These are phyloP conservation scores for Diaporthe citrichinensis DNA, from an alignment of 2,329 filamentous ascomycete genomes.

Conservation along the genomic window DNA sequence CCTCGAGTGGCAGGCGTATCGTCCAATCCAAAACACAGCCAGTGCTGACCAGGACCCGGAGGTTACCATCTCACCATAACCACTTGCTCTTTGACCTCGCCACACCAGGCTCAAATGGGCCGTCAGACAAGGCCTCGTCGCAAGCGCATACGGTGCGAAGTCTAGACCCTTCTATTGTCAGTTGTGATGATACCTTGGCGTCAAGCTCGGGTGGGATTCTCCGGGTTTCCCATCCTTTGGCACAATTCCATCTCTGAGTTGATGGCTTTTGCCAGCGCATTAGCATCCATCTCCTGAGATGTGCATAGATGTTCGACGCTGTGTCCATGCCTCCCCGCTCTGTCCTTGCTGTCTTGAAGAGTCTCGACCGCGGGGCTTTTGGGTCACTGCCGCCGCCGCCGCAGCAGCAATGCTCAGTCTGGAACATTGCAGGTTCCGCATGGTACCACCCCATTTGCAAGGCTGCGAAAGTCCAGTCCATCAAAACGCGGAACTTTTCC, in stretches of 20 bases:
- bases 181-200: slow-evolving; percentile 7
- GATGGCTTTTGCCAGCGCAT: slow-evolving; percentile 23
- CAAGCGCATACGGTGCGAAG: slow-evolving; percentile 9
- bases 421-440: slow-evolving; percentile 17
- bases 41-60: background rate
- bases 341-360: background rate
- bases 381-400: background rate
- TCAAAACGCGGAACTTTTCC: slow-evolving; percentile 22
- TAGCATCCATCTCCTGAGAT: slow-evolving; percentile 19
- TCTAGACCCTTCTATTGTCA: slow-evolving; percentile 7
- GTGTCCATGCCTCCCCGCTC: background rate
- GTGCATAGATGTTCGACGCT: slow-evolving; percentile 11
- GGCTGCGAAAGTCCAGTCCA: background rate
- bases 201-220: slow-evolving; percentile 13
- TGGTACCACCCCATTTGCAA: background rate
- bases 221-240: slow-evolving; percentile 21
- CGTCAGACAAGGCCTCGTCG: background rate
- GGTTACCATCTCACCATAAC: background rate
- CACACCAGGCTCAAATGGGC: background rate
- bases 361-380: background rate
- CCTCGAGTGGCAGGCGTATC: background rate
- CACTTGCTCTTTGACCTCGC: background rate
- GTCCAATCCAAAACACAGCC: background rate
- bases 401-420: slow-evolving; percentile 23
- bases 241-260: slow-evolving; percentile 23